These are phyloP conservation scores for Pisolithus albus DNA, from an alignment of 768 basidiomycete species.

Conservation along the genomic window DNA sequence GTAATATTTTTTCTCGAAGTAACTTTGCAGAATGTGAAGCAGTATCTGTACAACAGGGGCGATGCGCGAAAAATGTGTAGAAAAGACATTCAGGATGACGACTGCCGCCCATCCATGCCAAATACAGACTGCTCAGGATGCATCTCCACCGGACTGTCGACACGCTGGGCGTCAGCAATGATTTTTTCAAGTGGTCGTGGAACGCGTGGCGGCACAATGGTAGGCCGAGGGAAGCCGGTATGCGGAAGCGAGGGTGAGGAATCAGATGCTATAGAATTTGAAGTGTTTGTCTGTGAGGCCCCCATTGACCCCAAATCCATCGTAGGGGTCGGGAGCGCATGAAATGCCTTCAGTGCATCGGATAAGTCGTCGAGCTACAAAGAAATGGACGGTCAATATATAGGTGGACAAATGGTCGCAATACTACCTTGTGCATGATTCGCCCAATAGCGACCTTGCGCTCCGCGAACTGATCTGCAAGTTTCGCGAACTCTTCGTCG, in stretches of 20 bases:
- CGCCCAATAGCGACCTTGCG: constrained; percentile 61
- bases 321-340: constrained; percentile 36
- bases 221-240: constrained; percentile 10
- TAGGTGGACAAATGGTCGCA: background rate
- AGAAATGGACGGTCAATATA: background rate
- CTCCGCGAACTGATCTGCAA: constrained; percentile 63
- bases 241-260: constrained; percentile 7
- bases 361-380: constrained; percentile 27
- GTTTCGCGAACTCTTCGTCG: constrained; percentile 61
- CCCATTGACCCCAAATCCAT: constrained; percentile 26
- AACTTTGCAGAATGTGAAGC: no score
- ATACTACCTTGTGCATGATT: constrained; percentile 65
- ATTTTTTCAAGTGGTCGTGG: constrained; percentile 11
- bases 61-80: no score
- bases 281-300: constrained; percentile 25
- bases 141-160: constrained; percentile 29
- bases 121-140: constrained; percentile 9
- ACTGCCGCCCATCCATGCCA: background rate
- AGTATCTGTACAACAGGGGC: no score
- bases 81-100: background rate
- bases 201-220: constrained; percentile 2
- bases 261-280: constrained; percentile 21
- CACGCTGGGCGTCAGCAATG: constrained; percentile 13
- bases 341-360: constrained; percentile 35
- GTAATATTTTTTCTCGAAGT: no score